These are phyloP conservation scores for Rhodamnia rubescens DNA, from an alignment of 345 rosid genomes.

Conservation along the genomic window DNA sequence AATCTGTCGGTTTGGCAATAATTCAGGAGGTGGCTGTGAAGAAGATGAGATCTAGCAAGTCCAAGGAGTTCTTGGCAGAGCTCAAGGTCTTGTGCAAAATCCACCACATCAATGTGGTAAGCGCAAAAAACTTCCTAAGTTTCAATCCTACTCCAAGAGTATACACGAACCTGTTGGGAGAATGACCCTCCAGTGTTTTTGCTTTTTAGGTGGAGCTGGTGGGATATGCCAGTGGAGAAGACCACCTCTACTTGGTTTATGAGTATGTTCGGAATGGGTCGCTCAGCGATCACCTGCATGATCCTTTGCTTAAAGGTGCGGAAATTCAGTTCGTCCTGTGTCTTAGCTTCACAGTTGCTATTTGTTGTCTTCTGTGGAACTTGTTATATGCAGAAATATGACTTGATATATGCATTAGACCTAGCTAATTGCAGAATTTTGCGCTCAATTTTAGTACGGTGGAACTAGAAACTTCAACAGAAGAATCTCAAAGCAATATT, in stretches of 20 bases:
- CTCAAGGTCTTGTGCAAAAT: conserved; percentile 58
- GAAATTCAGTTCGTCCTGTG: not conserved
- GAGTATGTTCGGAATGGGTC: conserved; percentile 46
- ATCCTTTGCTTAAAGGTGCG: conserved; percentile 38
- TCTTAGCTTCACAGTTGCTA: not conserved
- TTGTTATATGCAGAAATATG: not conserved
- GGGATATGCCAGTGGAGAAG: conserved; percentile 55
- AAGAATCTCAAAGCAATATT: not conserved
- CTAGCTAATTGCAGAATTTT: not conserved
- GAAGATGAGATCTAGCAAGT: conserved; percentile 64
- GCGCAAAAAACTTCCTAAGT: not conserved
- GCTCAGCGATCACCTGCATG: conserved; percentile 54
- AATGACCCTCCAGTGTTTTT: not conserved
- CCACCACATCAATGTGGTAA: conserved; percentile 61
- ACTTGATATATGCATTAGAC: not conserved
- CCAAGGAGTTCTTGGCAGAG: conserved; percentile 60
- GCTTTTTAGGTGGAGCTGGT: conserved; percentile 43
- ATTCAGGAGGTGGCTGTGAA: conserved; percentile 55
- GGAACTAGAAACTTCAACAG: not conserved
- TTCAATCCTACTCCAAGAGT: not conserved
- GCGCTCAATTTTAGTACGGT: not conserved
- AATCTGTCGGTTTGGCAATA: not conserved
- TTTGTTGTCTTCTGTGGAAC: not conserved
- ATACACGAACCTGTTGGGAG: not conserved
- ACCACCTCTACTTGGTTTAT: conserved; percentile 56